phyloP scores from a whole-genome alignment of 1,284 basidiomycete genomes.

The Phylloboletellus chloephorus region DNA sequence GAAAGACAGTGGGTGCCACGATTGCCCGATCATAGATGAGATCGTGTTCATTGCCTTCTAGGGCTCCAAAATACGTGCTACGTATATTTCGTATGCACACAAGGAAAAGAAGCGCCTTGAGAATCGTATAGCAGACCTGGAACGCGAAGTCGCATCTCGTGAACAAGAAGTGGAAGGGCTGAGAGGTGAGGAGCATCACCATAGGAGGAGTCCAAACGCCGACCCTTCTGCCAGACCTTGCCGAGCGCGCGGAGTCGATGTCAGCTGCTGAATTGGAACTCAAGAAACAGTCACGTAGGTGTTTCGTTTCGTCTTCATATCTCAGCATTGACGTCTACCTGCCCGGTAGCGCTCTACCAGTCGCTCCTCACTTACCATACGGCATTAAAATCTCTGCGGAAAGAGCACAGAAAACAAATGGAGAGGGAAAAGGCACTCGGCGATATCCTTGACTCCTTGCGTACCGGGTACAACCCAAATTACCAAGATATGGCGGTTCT shows the following conservation, averaged over 20 bases:
- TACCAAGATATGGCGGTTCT: constrained; percentile 99
- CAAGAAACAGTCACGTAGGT: constrained; percentile 82
- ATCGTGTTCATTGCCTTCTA: constrained; percentile 25
- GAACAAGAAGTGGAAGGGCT: constrained; percentile 68
- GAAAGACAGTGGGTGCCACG: constrained; percentile 63
- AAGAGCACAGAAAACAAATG: constrained; percentile 66
- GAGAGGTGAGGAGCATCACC: constrained; percentile 42
- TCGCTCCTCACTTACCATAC: constrained; percentile 70
- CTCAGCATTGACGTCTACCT: constrained; percentile 4
- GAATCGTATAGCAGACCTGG: constrained; percentile 47
- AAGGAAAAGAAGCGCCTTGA: constrained; percentile 84
- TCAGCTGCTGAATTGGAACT: constrained; percentile 72
- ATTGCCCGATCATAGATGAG: not conserved
- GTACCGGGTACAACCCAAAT: constrained; percentile 92
- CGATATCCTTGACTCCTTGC: constrained; percentile 79
- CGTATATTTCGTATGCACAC: constrained; percentile 81
- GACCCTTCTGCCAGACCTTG: constrained; percentile 45
- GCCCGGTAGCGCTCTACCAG: constrained; percentile 65
- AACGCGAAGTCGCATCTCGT: constrained; percentile 53
- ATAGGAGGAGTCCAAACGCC: not conserved
- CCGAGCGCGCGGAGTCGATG: constrained; percentile 64
- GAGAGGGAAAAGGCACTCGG: constrained; percentile 74
- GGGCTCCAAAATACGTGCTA: constrained; percentile 88
- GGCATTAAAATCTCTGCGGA: constrained; percentile 72
- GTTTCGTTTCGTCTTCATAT: constrained; percentile 19